phyloP scores from a whole-genome alignment of 345 rosid genomes.

The Boechera retrofracta region DNA sequence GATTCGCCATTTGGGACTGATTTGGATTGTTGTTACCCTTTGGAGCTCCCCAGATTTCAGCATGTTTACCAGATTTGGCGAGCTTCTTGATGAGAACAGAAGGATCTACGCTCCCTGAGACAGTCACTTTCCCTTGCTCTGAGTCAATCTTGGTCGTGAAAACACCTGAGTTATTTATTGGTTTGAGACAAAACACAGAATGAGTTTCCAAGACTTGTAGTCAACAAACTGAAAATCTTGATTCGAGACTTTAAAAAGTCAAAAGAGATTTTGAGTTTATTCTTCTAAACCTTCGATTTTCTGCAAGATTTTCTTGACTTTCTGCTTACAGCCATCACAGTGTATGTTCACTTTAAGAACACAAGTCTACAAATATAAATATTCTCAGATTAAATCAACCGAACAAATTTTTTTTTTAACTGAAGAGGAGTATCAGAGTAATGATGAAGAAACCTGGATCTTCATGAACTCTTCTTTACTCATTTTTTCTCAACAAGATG shows the following conservation, averaged over 20 bases:
- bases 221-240: conserved; percentile 22
- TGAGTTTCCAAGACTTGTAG: conserved; percentile 26
- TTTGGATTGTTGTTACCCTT: conserved; percentile 56
- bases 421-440: conserved; percentile 39
- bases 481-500: conserved; percentile 51
- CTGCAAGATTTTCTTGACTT: conserved; percentile 92
- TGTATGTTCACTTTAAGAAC: conserved; percentile 94
- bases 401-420: background rate
- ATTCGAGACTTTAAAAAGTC: conserved; percentile 9
- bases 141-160: conserved; percentile 73
- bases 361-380: conserved; percentile 76
- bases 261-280: conserved; percentile 3
- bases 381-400: conserved; percentile 1
- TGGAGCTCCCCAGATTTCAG: conserved; percentile 82
- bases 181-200: conserved; percentile 39
- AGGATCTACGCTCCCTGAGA: conserved; percentile 77
- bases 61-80: conserved; percentile 89
- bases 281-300: conserved; percentile 74
- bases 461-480: conserved; percentile 98
- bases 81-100: conserved; percentile 79
- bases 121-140: conserved; percentile 87
- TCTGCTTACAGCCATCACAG: conserved; percentile 94
- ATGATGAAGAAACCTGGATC: conserved; percentile 69
- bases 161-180: conserved; percentile 58
- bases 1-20: conserved; percentile 58